Percentiles rank a stretch among this genome's conserved stretches.
phyloP scores from a whole-genome alignment of 2,329 filamentous ascomycete genomes.

The Trichoderma koningiopsis region DNA sequence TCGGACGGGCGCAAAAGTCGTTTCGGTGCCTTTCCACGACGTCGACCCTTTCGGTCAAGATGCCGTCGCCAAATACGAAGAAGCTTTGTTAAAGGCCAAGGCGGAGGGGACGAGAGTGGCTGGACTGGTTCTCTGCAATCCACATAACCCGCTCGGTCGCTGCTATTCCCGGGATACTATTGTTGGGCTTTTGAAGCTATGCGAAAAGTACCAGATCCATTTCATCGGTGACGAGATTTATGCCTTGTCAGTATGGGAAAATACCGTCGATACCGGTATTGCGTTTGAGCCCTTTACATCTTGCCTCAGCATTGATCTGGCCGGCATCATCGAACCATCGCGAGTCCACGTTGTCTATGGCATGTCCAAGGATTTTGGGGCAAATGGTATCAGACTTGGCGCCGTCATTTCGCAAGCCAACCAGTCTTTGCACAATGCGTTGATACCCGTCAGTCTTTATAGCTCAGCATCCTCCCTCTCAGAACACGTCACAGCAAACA shows the following conservation, averaged over 20 bases:
- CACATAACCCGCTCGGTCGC: slow-evolving; percentile 54
- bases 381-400: slow-evolving; percentile 56
- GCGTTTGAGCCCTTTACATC: slow-evolving; percentile 46
- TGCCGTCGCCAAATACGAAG: slow-evolving; percentile 49
- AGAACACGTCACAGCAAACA: slow-evolving; percentile 43
- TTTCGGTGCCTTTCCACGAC: slow-evolving; percentile 47
- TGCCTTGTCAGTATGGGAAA: slow-evolving; percentile 53
- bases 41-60: slow-evolving; percentile 46
- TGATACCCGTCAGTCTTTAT: slow-evolving; percentile 45
- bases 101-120: slow-evolving; percentile 43
- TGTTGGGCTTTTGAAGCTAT: slow-evolving; percentile 47
- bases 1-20: slow-evolving; percentile 45
- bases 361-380: slow-evolving; percentile 57
- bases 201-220: slow-evolving; percentile 51
- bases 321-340: slow-evolving; percentile 48
- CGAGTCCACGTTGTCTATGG: slow-evolving; percentile 54
- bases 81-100: slow-evolving; percentile 43
- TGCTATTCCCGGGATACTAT: slow-evolving; percentile 47
- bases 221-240: slow-evolving; percentile 55
- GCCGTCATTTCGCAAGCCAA: slow-evolving; percentile 52
- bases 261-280: slow-evolving; percentile 35
- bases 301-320: slow-evolving; percentile 46
- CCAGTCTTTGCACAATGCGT: slow-evolving; percentile 40
- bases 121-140: slow-evolving; percentile 52
- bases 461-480: slow-evolving; percentile 48